These are phyloP conservation scores for Omphalea diandra DNA, from an alignment of 441 rosid genomes.

Conservation along the genomic window DNA sequence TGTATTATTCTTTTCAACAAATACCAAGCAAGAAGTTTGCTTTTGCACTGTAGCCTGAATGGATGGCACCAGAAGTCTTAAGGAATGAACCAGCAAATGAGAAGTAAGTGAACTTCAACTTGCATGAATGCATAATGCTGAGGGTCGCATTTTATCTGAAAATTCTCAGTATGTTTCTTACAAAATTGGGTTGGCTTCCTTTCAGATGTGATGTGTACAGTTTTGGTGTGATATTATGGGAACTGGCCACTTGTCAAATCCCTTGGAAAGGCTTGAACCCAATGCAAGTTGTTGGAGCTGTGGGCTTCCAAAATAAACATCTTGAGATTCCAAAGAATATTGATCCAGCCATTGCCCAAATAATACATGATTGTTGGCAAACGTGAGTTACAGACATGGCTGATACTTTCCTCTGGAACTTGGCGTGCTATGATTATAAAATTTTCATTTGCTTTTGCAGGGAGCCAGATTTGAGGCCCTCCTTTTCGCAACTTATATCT, in stretches of 20 bases:
- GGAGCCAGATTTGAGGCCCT: constrained; percentile 82
- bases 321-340: constrained; percentile 79
- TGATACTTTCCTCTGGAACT: neutral
- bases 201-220: constrained; percentile 98
- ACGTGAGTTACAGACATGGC: constrained; percentile 46
- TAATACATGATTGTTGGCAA: constrained; percentile 88
- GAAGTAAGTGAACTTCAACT: constrained; percentile 58
- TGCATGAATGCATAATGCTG: neutral
- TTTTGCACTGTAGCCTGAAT: constrained; percentile 79
- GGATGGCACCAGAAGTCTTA: constrained; percentile 99
- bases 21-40: constrained; percentile 17
- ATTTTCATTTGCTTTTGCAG: constrained; percentile 38
- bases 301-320: constrained; percentile 91
- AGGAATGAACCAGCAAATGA: constrained; percentile 98
- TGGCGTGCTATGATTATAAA: neutral
- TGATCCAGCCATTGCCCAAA: constrained; percentile 71
- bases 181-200: constrained; percentile 21
- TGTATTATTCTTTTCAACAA: constrained; percentile 12
- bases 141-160: constrained; percentile 11
- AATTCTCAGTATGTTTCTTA: constrained; percentile 21
- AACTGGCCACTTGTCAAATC: constrained; percentile 62
- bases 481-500: constrained; percentile 71
- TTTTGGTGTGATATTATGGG: constrained; percentile 99
- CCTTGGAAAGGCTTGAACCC: constrained; percentile 99
- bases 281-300: constrained; percentile 99